Percentiles rank a stretch among this genome's conserved stretches.
These are phyloP conservation scores for Wickerhamomyces sp. DNA, from an alignment of 1,139 yeast genomes.

Conservation along the genomic window DNA sequence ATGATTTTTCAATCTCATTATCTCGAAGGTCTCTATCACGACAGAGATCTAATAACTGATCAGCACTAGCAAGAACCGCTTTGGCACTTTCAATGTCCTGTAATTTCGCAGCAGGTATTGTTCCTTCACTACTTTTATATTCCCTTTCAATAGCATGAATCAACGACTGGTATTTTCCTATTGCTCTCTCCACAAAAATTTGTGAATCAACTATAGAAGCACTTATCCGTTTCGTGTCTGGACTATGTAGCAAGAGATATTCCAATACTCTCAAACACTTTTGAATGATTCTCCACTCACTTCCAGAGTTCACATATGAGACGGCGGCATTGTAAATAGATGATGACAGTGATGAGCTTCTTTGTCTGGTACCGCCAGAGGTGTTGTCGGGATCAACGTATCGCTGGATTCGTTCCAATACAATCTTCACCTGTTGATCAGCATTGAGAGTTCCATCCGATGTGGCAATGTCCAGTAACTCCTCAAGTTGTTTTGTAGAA, in stretches of 20 bases:
- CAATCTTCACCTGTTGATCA: background rate
- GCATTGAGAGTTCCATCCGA: background rate
- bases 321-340: conserved; percentile 31
- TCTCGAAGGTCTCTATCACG: conserved; percentile 2
- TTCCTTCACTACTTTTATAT: background rate
- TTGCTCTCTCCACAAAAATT: background rate
- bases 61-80: background rate
- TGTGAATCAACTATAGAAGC: background rate
- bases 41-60: background rate
- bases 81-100: conserved; percentile 1
- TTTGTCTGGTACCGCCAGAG: background rate
- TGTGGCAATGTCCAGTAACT: conserved; percentile 18
- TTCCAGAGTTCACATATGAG: conserved; percentile 31
- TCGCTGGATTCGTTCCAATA: conserved; percentile 3
- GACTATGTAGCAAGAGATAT: conserved; percentile 16
- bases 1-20: background rate
- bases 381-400: conserved; percentile 26
- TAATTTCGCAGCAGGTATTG: background rate
- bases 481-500: conserved; percentile 33
- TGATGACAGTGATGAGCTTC: conserved; percentile 10
- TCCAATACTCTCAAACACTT: conserved; percentile 30
- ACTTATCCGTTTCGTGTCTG: background rate
- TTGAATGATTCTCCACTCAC: conserved; percentile 32
- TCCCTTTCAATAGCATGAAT: background rate
- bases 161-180: background rate